Base-by-base conservation (phyloP, 148 eudicot genomes). In the Camellia sinensis region DNA sequence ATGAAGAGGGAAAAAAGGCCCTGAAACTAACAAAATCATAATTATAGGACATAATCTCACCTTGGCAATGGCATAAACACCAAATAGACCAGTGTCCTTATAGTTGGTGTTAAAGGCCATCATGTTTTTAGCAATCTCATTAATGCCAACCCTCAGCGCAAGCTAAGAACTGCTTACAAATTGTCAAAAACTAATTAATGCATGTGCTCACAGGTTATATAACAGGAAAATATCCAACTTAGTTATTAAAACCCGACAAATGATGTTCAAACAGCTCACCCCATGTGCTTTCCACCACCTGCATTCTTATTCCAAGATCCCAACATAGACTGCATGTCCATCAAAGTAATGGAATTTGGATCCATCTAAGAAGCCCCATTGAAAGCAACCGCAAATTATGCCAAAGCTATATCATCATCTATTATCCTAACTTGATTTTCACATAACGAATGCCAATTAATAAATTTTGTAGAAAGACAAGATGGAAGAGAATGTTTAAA, bases 31-130 rank as follows among this genome's bases (percentile, higher is more conserved):
- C 14, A 6, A 71, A 43, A 73, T 48, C 19, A 7, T 22, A 56
- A 19, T 59, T 3, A 6, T 19, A n/a, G 59, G 2, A 67, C 43
- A 15, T 19, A 65, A 57, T 41, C 86, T 80, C 73, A 95, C 98
- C 98, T 95, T 93, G 56, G 98, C 97, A 81, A 89, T 83, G 46
- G 97, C 97, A 89, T 95, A 93, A 13, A 95, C 96, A 57, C 98
- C 98, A 87, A 93, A 95, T 71, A 95, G 85, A 19, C 98, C 98
- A 63, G 96, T 93, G 82, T 95, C 98, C 74, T 89, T 90, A 81
- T 95, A 95, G 88, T 91, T 91, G 60, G 96, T 93, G 84, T 95
- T 95, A 76, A 95, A 95, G 66, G 97, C 93, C 96, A 91, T 93
- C 88, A 93, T 80, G 91, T 93, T 95, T 85, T 95, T 96, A 56